These are phyloP conservation scores for Backusella liffmaniae DNA, from an alignment of 192 early-diverging fungal species.

Conservation along the genomic window DNA sequence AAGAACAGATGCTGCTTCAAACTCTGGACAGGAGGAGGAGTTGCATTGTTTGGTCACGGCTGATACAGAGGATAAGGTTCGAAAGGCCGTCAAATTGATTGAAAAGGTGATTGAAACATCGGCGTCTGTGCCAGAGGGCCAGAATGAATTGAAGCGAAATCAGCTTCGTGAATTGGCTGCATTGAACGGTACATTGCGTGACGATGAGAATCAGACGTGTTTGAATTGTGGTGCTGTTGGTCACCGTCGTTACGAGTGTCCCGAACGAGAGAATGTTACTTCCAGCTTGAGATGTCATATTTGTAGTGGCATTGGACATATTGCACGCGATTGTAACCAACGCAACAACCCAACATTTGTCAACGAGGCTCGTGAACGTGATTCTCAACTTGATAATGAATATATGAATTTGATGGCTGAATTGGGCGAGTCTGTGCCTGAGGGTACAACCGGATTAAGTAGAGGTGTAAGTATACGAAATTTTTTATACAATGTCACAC, in stretches of 20 bases:
- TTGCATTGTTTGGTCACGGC: constrained; percentile 91
- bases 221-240: constrained; percentile 89
- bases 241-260: constrained; percentile 91
- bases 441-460: constrained; percentile 11
- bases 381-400: constrained; percentile 87
- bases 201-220: constrained; percentile 94
- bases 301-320: constrained; percentile 90
- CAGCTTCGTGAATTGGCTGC: constrained; percentile 94
- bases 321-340: constrained; percentile 88
- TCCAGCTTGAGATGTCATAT: constrained; percentile 83
- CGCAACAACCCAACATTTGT: constrained; percentile 81
- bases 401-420: constrained; percentile 95
- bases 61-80: constrained; percentile 86
- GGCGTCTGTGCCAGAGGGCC: constrained; percentile 90
- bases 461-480: neutral
- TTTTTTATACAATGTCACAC: neutral
- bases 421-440: constrained; percentile 65
- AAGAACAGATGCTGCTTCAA: constrained; percentile 47
- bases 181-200: constrained; percentile 93
- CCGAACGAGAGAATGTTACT: constrained; percentile 85
- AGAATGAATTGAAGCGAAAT: constrained; percentile 93
- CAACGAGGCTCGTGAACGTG: constrained; percentile 69
- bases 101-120: constrained; percentile 93
- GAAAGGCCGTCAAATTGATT: constrained; percentile 81
- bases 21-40: constrained; percentile 69